phyloP scores from a whole-genome alignment of 352 stramenopile species.

The Phytophthora macrochlamydospora region DNA sequence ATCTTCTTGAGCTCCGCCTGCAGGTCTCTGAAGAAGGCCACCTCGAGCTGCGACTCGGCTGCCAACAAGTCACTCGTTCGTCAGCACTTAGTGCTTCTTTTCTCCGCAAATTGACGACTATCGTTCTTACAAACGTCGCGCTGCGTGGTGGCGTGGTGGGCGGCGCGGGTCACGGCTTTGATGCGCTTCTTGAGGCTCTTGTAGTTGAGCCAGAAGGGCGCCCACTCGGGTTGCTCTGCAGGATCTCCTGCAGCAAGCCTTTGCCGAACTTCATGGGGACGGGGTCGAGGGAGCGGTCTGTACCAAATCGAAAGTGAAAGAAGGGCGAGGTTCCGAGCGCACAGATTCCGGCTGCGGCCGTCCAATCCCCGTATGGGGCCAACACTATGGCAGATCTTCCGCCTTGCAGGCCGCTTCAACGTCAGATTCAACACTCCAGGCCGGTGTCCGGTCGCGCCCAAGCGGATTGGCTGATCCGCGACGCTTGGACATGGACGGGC shows the following conservation, averaged over 20 bases:
- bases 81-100: neutral
- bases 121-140: conserved; percentile 52
- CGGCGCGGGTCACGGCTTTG: conserved; percentile 64
- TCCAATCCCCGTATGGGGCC: neutral
- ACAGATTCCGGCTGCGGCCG: neutral
- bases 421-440: neutral
- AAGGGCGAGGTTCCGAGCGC: neutral
- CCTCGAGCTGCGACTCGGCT: conserved; percentile 74
- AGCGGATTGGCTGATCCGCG: too few species aligned
- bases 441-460: too few species aligned
- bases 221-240: conserved; percentile 82
- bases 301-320: neutral
- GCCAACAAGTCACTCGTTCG: neutral
- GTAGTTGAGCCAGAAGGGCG: conserved; percentile 89
- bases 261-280: conserved; percentile 84
- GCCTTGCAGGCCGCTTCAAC: neutral
- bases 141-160: conserved; percentile 40
- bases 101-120: neutral
- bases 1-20: conserved; percentile 83
- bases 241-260: conserved; percentile 64
- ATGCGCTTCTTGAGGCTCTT: conserved; percentile 88
- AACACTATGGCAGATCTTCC: neutral
- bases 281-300: neutral
- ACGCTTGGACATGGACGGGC: too few species aligned
- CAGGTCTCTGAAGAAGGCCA: conserved; percentile 81